Conservation (phyloP, 2,329 filamentous ascomycete species). For the Arthrobotrys iridis region DNA sequence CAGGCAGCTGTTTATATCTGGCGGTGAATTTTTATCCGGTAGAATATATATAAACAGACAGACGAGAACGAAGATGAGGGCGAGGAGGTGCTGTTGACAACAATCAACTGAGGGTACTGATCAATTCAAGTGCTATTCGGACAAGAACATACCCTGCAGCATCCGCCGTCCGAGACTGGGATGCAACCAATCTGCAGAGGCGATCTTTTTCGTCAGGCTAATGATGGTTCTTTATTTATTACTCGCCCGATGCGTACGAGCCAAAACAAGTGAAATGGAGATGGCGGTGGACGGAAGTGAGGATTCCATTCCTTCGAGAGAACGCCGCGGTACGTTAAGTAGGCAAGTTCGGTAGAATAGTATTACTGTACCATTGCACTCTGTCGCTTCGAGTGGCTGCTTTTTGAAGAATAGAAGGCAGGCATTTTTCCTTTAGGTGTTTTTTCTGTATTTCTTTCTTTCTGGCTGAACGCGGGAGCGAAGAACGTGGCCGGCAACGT, state of each 20-base stretch:
- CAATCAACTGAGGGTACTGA: too few species aligned
- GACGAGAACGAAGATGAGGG: too few species aligned
- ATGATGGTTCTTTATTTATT: too few species aligned
- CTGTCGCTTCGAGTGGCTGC: slow-evolving; percentile 30
- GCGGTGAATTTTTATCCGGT: too few species aligned
- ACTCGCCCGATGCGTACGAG: slow-evolving; percentile 4
- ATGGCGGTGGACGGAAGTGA: slow-evolving; percentile 9
- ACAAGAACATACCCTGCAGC: slow-evolving; percentile 13
- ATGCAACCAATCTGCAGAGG: neutral
- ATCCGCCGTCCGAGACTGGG: neutral
- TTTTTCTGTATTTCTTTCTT: too few species aligned
- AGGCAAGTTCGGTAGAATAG: too few species aligned
- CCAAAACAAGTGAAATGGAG: slow-evolving; percentile 6
- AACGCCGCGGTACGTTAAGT: too few species aligned
- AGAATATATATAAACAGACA: too few species aligned
- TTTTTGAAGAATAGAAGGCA: slow-evolving; percentile 8
- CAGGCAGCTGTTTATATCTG: too few species aligned
- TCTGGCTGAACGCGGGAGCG: slow-evolving; percentile 50
- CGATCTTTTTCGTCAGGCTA: neutral
- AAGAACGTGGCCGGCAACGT: slow-evolving; percentile 41
- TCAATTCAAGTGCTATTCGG: too few species aligned
- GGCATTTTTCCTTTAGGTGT: slow-evolving; percentile 8
- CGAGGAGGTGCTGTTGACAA: too few species aligned
- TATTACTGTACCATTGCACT: too few species aligned
- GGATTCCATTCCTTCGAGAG: slow-evolving; percentile 8